Conservation (phyloP, 2,329 filamentous ascomycete species). For the Pseudogymnoascus sp. region DNA sequence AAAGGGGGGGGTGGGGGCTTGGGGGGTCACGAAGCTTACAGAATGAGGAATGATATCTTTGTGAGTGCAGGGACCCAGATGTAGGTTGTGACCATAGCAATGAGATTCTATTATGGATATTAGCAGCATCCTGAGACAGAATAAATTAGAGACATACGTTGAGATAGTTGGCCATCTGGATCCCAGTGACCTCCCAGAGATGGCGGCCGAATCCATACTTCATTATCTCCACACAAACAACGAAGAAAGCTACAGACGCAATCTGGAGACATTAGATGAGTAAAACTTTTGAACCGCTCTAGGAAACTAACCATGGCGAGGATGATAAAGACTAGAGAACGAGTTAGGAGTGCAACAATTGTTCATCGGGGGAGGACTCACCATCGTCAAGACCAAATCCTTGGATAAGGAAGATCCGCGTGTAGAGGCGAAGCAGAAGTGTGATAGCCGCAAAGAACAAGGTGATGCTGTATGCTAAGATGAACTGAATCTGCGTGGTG, state of each 20-base stretch:
- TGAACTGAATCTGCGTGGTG: not conserved
- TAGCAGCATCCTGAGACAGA: not conserved
- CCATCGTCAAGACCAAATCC: conserved; percentile 8
- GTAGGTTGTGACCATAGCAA: conserved; percentile 5
- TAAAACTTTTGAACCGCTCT: not conserved
- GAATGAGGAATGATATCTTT: conserved; percentile 5
- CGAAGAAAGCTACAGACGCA: not conserved
- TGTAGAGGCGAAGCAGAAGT: not conserved
- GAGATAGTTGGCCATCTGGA: conserved; percentile 2
- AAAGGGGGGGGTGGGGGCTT: not conserved
- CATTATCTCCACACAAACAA: conserved; percentile 2
- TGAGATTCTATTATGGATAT: not conserved
- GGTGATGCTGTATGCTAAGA: not conserved
- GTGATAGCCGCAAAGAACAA: not conserved
- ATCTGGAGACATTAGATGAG: not conserved
- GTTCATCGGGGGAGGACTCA: not conserved
- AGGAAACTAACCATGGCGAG: not conserved
- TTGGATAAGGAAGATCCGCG: not conserved
- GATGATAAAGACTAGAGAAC: not conserved
- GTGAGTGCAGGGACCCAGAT: conserved; percentile 3
- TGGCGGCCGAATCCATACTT: not conserved
- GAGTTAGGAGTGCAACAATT: not conserved
- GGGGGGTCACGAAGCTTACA: not conserved
- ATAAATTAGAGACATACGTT: not conserved
- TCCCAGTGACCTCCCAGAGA: not conserved